Conservation (phyloP, 108 stramenopile genomes). For the Cyclostephanos invisitatus region DNA sequence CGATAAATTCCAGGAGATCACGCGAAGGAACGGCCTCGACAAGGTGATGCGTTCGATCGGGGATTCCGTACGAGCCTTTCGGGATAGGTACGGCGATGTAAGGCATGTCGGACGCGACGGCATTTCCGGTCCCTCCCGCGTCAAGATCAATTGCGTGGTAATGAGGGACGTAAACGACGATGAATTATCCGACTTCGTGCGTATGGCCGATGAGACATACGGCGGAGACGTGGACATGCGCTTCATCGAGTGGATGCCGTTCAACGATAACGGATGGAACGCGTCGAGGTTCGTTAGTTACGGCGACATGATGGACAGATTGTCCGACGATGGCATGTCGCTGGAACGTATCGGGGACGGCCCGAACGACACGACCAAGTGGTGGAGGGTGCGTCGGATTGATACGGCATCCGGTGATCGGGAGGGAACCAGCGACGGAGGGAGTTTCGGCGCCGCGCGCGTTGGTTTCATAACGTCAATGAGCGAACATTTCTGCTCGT, state of each 20-base stretch:
- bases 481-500: slow-evolving; percentile 96
- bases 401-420: slow-evolving; percentile 9
- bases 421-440: slow-evolving; percentile 2
- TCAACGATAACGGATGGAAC: slow-evolving; percentile 94
- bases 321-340: slow-evolving; percentile 4
- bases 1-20: slow-evolving; percentile 85
- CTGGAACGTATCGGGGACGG: slow-evolving; percentile 65
- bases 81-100: slow-evolving; percentile 39
- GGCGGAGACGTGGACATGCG: slow-evolving; percentile 82
- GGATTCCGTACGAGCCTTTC: slow-evolving; percentile 45
- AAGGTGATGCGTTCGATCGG: slow-evolving; percentile 75
- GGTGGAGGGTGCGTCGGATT: slow-evolving; percentile 82
- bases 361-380: slow-evolving; percentile 97
- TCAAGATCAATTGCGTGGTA: slow-evolving; percentile 97
- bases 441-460: slow-evolving; percentile 13
- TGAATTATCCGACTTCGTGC: slow-evolving; percentile 87
- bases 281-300: slow-evolving; percentile 80
- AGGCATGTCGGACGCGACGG: slow-evolving; percentile 26
- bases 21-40: slow-evolving; percentile 79
- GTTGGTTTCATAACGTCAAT: slow-evolving; percentile 99
- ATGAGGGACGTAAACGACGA: slow-evolving; percentile 92
- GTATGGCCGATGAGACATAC: slow-evolving; percentile 58
- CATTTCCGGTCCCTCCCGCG: slow-evolving; percentile 45
- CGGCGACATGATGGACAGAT: slow-evolving; percentile 73
- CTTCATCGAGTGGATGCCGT: slow-evolving; percentile 99